These are phyloP conservation scores for Rhipidocladum racemiflorum DNA, from an alignment of 176 grass and related monocot genomes.

Conservation along the genomic window DNA sequence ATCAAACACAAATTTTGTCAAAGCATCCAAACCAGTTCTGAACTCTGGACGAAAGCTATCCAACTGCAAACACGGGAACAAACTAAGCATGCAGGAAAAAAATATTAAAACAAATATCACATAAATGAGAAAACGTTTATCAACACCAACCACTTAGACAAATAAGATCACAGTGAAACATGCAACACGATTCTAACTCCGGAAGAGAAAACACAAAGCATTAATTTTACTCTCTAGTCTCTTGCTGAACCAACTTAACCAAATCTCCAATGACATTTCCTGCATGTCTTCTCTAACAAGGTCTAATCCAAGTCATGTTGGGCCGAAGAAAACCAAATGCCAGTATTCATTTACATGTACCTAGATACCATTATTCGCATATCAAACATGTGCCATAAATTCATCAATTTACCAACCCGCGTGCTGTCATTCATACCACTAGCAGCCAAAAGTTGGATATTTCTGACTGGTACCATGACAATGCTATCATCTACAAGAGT, in stretches of 20 bases:
- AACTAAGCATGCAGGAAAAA: constrained; percentile 15
- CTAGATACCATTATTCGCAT: background rate
- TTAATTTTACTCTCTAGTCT: background rate
- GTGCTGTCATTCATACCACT: background rate
- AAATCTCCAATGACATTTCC: background rate
- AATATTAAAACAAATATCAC: background rate
- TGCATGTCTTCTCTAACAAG: background rate
- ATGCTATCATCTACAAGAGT: background rate
- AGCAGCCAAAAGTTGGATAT: background rate
- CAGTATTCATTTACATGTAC: background rate
- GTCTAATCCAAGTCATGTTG: background rate
- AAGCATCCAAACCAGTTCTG: constrained; percentile 77
- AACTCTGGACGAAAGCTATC: constrained; percentile 82
- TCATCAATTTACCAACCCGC: background rate
- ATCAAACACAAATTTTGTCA: constrained; percentile 90
- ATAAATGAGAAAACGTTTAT: background rate
- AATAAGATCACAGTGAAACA: background rate
- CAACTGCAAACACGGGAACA: constrained; percentile 52
- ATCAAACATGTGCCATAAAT: background rate
- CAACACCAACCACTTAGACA: background rate
- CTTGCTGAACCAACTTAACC: constrained; percentile 14
- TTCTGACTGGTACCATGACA: background rate
- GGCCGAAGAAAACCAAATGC: background rate
- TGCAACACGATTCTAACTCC: background rate
- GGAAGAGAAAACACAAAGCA: background rate